Evolutionary conservation across 2,329 filamentous ascomycete genomes (phyloP), one percentile per base, ranked within the genome.

Genomic region (Annulohypoxylon truncatum): DNA sequence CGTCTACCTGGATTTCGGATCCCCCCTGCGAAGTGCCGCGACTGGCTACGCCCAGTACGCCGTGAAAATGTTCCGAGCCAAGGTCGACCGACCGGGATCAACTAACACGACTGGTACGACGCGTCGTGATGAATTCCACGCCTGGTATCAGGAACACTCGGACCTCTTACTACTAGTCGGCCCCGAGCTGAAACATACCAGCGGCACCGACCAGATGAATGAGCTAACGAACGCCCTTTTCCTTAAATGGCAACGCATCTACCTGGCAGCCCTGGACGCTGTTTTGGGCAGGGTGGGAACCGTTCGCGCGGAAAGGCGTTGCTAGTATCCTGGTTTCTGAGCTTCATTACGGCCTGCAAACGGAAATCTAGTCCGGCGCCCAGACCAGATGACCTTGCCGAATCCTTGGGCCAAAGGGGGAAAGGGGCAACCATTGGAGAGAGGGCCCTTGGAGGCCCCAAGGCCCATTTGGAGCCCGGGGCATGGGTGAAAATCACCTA

Each of bases 341-440:
- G 38, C 44, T 64, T 68, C 48, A 52, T 56, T 66, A 55, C 48
- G 65, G 62, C 58, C 68, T 70, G 50, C 62, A 68, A 70, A 69
- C 66, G 66, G 68, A 63, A 69, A 67, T 69, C 66, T 66, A 61
- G 61, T 67, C 68, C 68, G 68, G 56, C 66, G 61, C 64, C 66
- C 61, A 65, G 61, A 48, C 61, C 61, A 69, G 61, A 67, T 71
- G 66, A 67, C 68, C 68, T 64, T 70, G 64, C 42, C 67, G 44
- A 51, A 61, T 54, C 58, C 66, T 64, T 66, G 66, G 66, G 64
- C 44, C 53, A 57, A 53, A 26, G 44, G 24, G 44, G 24, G 7
- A 6, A 28, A 26, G 42, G 42, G 40, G 42, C 35, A 2, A 38
- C 38, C 38, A 15, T 42, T 42, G 38, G 18, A 42, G 35, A 38